Evolutionary conservation across 352 stramenopile species (phyloP), one percentile per base, ranked within the genome.

Genomic region (Paralagenidium karlingii): DNA sequence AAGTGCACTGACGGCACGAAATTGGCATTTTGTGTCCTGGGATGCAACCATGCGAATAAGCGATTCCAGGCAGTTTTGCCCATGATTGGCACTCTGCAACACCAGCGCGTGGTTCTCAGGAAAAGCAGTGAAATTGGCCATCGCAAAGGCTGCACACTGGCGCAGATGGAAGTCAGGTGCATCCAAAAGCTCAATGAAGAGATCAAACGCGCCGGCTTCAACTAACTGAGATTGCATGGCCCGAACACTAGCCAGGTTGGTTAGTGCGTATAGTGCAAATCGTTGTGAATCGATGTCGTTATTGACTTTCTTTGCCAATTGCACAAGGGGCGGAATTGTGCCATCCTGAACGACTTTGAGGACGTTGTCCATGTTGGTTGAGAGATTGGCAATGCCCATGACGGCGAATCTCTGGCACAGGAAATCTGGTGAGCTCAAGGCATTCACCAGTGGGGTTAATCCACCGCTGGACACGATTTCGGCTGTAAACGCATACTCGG

Each of bases 331-430:
- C 27, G 77, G 80, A 0, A 97, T 59, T 2, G 88, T 61, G 18
- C 87, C 88, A 48, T 97, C 86, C 31, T 96, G 73, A 1, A 89
- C 55, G 24, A 97, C 87, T 41, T 94, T 94, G 21, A 73, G 64
- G 44, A 90, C 67, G 52, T 96, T 96, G 25, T 75, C 66, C 3
- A 75, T 51, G 53, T 97, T 95, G 4, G 86, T 94, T 10, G 92
- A 94, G 13, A 98, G 55, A 48, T 98, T 98, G 2, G 88, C 90
- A 20, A 97, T 69, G 13, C 87, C 87, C 91, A 98, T 97, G 19
- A 82, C 82, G 12, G 89, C 85, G 61, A 95, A 98, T 18, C 90
- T 75, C 49, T 96, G 90, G 43, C 81, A 94, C 12, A 97, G 49
- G 25, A 81, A 79, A 56, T 98, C 94, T 1, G 86, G 74, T 0